Evolutionary conservation across 2,329 filamentous ascomycete species (phyloP).

Genomic region (Alternaria angustiovoidea): DNA sequence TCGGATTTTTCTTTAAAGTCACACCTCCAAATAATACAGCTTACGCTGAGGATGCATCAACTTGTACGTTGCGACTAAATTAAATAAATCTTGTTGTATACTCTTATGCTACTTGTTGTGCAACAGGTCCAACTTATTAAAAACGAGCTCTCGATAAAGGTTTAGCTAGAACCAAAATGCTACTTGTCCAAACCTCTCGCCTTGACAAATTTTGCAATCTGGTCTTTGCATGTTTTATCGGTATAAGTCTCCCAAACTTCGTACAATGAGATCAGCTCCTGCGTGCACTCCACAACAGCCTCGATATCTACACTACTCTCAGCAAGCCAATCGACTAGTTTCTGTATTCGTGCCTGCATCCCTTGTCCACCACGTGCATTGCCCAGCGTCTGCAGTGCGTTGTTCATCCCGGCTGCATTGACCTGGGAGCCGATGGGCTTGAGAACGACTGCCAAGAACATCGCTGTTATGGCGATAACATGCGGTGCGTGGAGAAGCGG

Average conservation of each 20-base stretch:
- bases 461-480: slow-evolving; percentile 83
- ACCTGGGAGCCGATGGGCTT: slow-evolving; percentile 66
- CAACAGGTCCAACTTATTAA: too few relatives aligned
- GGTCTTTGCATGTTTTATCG: slow-evolving; percentile 71
- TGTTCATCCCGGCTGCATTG: slow-evolving; percentile 52
- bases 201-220: slow-evolving; percentile 69
- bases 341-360: slow-evolving; percentile 65
- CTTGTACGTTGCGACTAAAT: background rate
- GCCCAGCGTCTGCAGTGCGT: slow-evolving; percentile 48
- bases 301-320: slow-evolving; percentile 87
- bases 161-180: slow-evolving; percentile 20
- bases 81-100: background rate
- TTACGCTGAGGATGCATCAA: background rate
- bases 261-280: slow-evolving; percentile 91
- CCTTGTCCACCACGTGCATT: slow-evolving; percentile 42
- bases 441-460: slow-evolving; percentile 84
- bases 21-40: too few relatives aligned
- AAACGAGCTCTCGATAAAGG: background rate
- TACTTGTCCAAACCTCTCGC: slow-evolving; percentile 65
- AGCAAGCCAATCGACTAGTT: slow-evolving; percentile 81
- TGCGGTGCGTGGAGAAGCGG: slow-evolving; percentile 87
- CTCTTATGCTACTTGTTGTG: too few relatives aligned
- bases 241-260: slow-evolving; percentile 74
- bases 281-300: slow-evolving; percentile 85
- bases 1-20: background rate